Evolutionary conservation across 768 basidiomycete genomes (phyloP).

Genomic region (Pleurotus giganteus): DNA sequence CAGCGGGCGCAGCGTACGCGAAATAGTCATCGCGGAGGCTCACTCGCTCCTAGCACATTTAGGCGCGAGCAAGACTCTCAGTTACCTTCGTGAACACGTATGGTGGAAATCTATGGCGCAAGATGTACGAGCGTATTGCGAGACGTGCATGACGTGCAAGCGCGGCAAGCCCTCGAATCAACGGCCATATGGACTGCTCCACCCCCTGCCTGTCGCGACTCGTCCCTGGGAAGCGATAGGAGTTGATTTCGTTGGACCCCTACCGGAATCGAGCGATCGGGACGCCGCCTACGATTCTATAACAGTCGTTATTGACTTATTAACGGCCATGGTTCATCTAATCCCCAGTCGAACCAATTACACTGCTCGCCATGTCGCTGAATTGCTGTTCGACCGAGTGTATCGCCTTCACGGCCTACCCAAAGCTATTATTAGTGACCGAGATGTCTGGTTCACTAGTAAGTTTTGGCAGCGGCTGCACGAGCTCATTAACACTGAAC

Average conservation of each 20-base stretch:
- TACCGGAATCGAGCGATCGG: constrained; percentile 23
- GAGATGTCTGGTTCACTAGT: constrained; percentile 17
- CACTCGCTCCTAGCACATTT: constrained; percentile 26
- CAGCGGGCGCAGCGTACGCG: constrained; percentile 15
- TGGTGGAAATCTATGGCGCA: constrained; percentile 21
- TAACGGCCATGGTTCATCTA: constrained; percentile 15
- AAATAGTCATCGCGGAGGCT: constrained; percentile 26
- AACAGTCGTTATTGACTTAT: constrained; percentile 17
- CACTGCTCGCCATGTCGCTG: constrained; percentile 18
- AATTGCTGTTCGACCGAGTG: constrained; percentile 18
- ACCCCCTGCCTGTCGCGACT: constrained; percentile 19
- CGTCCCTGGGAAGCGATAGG: constrained; percentile 25
- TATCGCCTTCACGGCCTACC: constrained; percentile 34
- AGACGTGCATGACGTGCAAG: constrained; percentile 20
- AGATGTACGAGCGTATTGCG: constrained; percentile 25
- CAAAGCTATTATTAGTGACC: constrained; percentile 18
- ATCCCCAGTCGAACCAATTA: constrained; percentile 13
- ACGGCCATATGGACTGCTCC: constrained; percentile 6
- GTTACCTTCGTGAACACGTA: constrained; percentile 22
- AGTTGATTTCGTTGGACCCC: constrained; percentile 27
- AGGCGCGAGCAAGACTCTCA: constrained; percentile 27
- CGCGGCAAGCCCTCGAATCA: constrained; percentile 15
- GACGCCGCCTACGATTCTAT: constrained; percentile 19
- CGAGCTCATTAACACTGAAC: constrained; percentile 16
- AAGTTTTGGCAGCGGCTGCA: constrained; percentile 14